phyloP scores from a whole-genome alignment of 179 eudicot genomes.

The Carnegiea gigantea region DNA sequence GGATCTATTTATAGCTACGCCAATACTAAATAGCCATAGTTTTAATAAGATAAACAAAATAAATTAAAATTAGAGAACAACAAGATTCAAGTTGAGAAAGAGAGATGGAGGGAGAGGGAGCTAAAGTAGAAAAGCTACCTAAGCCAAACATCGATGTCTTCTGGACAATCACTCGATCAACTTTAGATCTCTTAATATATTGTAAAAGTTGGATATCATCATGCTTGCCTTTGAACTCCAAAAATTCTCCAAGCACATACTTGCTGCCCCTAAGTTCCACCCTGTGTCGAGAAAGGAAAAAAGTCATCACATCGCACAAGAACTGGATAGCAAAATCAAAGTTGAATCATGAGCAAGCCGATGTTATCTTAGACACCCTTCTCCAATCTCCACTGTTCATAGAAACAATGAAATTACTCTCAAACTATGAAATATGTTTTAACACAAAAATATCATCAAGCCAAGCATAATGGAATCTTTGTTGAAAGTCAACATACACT shows the following conservation, averaged over 20 bases:
- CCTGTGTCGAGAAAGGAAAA: constrained; percentile 36
- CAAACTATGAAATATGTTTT: background rate
- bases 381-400: background rate
- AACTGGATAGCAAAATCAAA: background rate
- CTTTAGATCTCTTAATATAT: constrained; percentile 79
- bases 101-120: background rate
- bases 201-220: constrained; percentile 64
- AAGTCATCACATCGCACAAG: background rate
- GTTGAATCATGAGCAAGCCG: background rate
- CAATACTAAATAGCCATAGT: background rate
- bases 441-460: background rate
- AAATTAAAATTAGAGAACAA: background rate
- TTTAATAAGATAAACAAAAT: background rate
- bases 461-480: background rate
- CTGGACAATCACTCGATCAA: constrained; percentile 61
- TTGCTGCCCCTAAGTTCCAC: constrained; percentile 76
- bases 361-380: background rate
- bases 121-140: constrained; percentile 40
- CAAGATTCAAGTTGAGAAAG: background rate
- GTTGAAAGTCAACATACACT: background rate
- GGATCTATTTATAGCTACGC: background rate
- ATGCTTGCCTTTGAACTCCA: constrained; percentile 83
- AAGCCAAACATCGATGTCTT: constrained; percentile 86
- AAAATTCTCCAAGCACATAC: constrained; percentile 73
- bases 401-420: background rate